A percentile compares a stretch with the other conserved stretches of the same genome.
Evolutionary conservation across 1,284 basidiomycete species (phyloP).

Genomic region (Cystobasidium slooffiae): DNA sequence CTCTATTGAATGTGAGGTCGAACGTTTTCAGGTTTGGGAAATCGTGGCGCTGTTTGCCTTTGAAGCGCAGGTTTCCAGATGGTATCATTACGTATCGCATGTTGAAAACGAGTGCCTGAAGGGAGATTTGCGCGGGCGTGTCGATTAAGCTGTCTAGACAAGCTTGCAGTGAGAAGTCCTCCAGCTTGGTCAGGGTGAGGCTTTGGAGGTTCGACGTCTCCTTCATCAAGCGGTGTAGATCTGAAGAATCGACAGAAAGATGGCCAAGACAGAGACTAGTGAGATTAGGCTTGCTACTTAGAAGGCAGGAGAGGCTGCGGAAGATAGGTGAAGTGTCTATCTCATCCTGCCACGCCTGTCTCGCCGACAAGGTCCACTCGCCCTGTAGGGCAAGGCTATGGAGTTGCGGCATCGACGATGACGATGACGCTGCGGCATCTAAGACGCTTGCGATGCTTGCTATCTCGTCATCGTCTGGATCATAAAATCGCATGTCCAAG

Average conservation of each 20-base stretch:
- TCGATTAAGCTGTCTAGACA: neutral
- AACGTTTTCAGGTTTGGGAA: conserved; percentile 8
- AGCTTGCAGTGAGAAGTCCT: neutral
- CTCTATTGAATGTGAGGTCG: neutral
- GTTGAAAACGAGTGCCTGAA: neutral
- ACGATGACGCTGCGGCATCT: neutral
- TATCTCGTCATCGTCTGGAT: conserved; percentile 14
- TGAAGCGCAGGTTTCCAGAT: neutral
- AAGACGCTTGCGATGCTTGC: neutral
- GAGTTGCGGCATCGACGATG: neutral
- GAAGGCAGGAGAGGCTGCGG: neutral
- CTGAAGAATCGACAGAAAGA: neutral
- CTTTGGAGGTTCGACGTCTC: neutral
- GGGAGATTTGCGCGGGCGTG: neutral
- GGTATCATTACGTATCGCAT: conserved; percentile 4
- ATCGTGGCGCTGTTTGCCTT: neutral
- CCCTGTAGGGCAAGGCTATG: conserved; percentile 6
- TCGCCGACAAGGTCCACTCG: neutral
- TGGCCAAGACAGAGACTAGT: neutral
- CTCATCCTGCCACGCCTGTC: neutral
- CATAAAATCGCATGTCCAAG: conserved; percentile 3
- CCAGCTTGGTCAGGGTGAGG: conserved; percentile 3
- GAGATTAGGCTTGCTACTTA: neutral
- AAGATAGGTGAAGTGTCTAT: neutral
- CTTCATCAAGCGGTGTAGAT: conserved; percentile 1